Percentiles rank a stretch among this genome's conserved stretches.
Evolutionary conservation across 768 basidiomycete species (phyloP).

Genomic region (Calocera cornea): DNA sequence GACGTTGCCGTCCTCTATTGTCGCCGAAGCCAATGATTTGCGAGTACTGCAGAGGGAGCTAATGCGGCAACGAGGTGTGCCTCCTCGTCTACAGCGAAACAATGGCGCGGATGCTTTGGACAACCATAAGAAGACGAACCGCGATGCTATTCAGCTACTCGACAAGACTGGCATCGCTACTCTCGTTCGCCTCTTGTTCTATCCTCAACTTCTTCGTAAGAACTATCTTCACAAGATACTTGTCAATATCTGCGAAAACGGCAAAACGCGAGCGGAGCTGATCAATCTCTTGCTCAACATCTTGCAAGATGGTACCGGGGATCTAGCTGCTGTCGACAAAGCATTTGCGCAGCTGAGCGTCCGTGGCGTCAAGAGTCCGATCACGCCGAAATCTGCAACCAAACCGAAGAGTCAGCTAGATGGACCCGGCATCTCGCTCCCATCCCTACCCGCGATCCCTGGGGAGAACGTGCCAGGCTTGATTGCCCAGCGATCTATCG

Average conservation of each 20-base stretch:
- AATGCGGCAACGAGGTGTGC: conserved; percentile 21
- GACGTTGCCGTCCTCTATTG: conserved; percentile 68
- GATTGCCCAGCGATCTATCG: conserved; percentile 86
- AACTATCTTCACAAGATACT: conserved; percentile 76
- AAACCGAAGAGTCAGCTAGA: conserved; percentile 46
- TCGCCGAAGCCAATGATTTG: conserved; percentile 66
- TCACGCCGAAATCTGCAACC: conserved; percentile 36
- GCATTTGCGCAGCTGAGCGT: conserved; percentile 87
- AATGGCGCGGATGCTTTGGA: conserved; percentile 13
- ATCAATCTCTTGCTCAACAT: conserved; percentile 91
- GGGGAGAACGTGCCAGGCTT: conserved; percentile 77
- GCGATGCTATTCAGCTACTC: conserved; percentile 85
- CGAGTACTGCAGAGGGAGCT: conserved; percentile 36
- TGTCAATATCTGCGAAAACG: conserved; percentile 90
- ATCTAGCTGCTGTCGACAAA: conserved; percentile 80
- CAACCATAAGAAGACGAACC: conserved; percentile 27
- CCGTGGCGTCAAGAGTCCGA: conserved; percentile 33
- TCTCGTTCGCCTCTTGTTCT: conserved; percentile 86
- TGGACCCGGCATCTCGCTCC: conserved; percentile 25
- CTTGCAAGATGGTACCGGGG: conserved; percentile 87
- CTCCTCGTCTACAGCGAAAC: conserved; percentile 19
- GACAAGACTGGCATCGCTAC: conserved; percentile 82
- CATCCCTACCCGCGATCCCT: conserved; percentile 37
- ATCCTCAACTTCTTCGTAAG: conserved; percentile 83
- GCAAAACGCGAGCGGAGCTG: conserved; percentile 77